These are phyloP conservation scores for Fusarium sp. DNA, from an alignment of 2,329 filamentous ascomycete species.

Conservation along the genomic window DNA sequence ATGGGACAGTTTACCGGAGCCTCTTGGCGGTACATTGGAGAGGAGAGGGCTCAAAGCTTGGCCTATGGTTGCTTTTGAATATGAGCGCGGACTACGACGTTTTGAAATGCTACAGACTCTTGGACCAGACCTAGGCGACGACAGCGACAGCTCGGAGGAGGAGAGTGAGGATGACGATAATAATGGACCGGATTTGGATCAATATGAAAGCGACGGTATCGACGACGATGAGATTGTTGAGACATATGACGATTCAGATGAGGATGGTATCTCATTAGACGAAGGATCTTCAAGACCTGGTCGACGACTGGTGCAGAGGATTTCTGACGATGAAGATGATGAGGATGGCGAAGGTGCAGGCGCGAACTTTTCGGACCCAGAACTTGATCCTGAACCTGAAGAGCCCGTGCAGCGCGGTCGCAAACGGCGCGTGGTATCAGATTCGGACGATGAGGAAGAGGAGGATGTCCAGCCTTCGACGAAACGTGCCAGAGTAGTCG, in stretches of 20 bases:
- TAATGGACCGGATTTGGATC: constrained; percentile 39
- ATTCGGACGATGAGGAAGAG: constrained; percentile 49
- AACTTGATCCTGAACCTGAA: constrained; percentile 39
- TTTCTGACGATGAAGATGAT: constrained; percentile 30
- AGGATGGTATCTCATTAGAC: constrained; percentile 41
- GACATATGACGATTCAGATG: constrained; percentile 41
- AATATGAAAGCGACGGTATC: constrained; percentile 56
- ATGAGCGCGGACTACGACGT: constrained; percentile 19
- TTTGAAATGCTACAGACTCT: constrained; percentile 33
- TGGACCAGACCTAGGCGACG: constrained; percentile 13
- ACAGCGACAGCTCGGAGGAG: constrained; percentile 25
- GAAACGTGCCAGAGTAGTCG: constrained; percentile 43
- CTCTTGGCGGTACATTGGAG: constrained; percentile 5
- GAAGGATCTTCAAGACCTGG: background rate
- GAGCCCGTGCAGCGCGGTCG: constrained; percentile 25
- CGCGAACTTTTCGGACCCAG: constrained; percentile 49
- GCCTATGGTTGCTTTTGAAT: constrained; percentile 50
- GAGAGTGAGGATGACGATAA: constrained; percentile 22
- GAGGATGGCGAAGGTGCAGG: constrained; percentile 18
- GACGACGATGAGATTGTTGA: constrained; percentile 51
- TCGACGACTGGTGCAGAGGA: constrained; percentile 7
- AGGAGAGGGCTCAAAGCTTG: constrained; percentile 38
- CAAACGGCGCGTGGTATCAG: constrained; percentile 47
- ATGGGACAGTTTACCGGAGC: constrained; percentile 1
- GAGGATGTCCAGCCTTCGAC: constrained; percentile 27